Percentiles rank a stretch among this genome's conserved stretches.
phyloP scores from a whole-genome alignment of 2,329 filamentous ascomycete species.

The Cryphonectria japonica region DNA sequence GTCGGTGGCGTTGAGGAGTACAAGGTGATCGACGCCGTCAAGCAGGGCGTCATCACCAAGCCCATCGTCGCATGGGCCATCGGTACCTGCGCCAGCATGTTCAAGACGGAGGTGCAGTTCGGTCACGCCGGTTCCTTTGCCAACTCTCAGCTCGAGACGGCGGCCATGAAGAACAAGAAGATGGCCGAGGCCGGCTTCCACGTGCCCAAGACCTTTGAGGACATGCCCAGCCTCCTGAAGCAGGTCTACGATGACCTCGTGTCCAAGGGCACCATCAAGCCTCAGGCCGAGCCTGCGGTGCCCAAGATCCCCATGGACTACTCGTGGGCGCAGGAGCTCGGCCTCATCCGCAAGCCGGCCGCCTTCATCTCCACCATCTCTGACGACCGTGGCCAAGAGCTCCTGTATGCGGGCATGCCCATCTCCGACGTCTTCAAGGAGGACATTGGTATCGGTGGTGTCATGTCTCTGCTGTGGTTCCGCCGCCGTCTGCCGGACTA shows the following conservation, averaged over 20 bases:
- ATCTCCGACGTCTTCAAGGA: conserved; percentile 99
- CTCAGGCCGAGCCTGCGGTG: conserved; percentile 84
- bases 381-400: conserved; percentile 98
- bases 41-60: conserved; percentile 94
- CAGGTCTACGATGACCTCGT: conserved; percentile 88
- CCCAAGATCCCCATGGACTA: conserved; percentile 99
- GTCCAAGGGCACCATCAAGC: conserved; percentile 80
- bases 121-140: conserved; percentile 98
- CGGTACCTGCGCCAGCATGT: conserved; percentile 98
- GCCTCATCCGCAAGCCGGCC: conserved; percentile 98
- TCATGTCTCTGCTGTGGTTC: conserved; percentile 99
- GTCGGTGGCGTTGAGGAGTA: conserved; percentile 99
- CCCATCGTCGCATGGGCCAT: conserved; percentile 99
- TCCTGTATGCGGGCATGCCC: conserved; percentile 98
- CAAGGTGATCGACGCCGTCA: conserved; percentile 97
- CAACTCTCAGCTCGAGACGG: conserved; percentile 99
- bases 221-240: conserved; percentile 78
- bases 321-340: conserved; percentile 98
- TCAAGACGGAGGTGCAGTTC: conserved; percentile 99
- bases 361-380: conserved; percentile 99
- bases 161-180: conserved; percentile 91
- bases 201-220: conserved; percentile 96
- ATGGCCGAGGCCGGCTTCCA: conserved; percentile 95
- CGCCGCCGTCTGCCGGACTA: conserved; percentile 93
- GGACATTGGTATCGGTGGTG: conserved; percentile 98